These are phyloP conservation scores for Arthrobotrys iridis DNA, from an alignment of 2,329 filamentous ascomycete genomes.

Conservation along the genomic window DNA sequence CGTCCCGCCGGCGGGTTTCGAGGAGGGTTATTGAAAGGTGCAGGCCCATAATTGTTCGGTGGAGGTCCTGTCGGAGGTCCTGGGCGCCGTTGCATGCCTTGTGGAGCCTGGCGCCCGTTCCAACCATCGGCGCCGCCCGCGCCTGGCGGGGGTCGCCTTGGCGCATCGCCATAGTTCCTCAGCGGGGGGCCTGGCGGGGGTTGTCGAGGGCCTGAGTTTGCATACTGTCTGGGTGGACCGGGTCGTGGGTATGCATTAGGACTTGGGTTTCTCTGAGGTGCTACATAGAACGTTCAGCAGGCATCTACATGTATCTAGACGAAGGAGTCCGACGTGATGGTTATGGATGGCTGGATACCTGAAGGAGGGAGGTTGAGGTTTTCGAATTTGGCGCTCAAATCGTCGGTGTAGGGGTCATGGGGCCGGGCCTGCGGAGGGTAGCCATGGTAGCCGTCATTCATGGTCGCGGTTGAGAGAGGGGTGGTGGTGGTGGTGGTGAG, in stretches of 20 bases:
- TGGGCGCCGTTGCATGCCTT: constrained; percentile 26
- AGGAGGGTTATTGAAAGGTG: constrained; percentile 3
- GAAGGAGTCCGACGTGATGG: too few species aligned
- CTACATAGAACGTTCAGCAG: constrained; percentile 25
- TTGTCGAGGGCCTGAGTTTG: constrained; percentile 8
- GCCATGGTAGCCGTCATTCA: constrained; percentile 23
- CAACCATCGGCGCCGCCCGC: constrained; percentile 34
- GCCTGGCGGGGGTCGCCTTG: constrained; percentile 41
- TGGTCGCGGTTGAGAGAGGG: background rate
- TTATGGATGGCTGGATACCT: constrained; percentile 20
- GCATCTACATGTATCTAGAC: background rate
- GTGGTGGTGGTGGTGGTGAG: background rate
- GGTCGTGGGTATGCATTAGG: constrained; percentile 18
- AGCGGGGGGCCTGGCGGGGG: constrained; percentile 5
- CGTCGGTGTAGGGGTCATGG: constrained; percentile 20
- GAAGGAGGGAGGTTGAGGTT: constrained; percentile 39
- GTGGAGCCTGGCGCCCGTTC: constrained; percentile 26
- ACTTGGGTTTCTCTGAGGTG: constrained; percentile 13
- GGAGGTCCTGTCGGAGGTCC: constrained; percentile 2
- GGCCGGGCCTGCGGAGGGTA: constrained; percentile 26
- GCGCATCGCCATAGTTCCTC: constrained; percentile 31
- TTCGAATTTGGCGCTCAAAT: constrained; percentile 29
- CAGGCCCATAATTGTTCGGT: background rate
- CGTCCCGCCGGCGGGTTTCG: constrained; percentile 12
- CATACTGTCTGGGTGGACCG: background rate